Percentiles rank a stretch among this genome's conserved stretches.
phyloP scores from a whole-genome alignment of 805 yeast genomes.

The Ogataea methanolica region DNA sequence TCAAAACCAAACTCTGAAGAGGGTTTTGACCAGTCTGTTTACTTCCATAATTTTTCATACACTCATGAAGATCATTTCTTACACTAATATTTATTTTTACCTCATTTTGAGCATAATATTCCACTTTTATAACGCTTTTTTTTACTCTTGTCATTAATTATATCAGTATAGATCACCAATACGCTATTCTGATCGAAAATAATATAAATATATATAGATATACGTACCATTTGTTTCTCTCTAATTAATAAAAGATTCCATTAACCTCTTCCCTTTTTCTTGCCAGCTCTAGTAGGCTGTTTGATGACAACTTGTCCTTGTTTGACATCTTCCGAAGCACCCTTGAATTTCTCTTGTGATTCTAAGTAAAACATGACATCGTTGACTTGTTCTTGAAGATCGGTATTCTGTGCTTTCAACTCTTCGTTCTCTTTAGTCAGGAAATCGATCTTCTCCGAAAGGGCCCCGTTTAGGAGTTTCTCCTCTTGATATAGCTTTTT shows the following conservation, averaged over 20 bases:
- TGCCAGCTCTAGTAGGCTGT: slow-evolving; percentile 9
- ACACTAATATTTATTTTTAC: background rate
- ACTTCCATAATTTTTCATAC: slow-evolving; percentile 30
- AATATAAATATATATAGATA: too few species aligned
- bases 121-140: background rate
- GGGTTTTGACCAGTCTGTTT: slow-evolving; percentile 27
- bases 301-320: slow-evolving; percentile 61
- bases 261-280: slow-evolving; percentile 5
- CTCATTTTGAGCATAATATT: too few species aligned
- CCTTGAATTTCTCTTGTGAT: slow-evolving; percentile 64
- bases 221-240: too few species aligned
- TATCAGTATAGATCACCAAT: too few species aligned
- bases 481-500: slow-evolving; percentile 41
- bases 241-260: background rate
- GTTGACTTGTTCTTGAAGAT: slow-evolving; percentile 56
- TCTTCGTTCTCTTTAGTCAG: slow-evolving; percentile 29
- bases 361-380: slow-evolving; percentile 82
- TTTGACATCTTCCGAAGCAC: slow-evolving; percentile 65
- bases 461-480: slow-evolving; percentile 36
- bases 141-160: background rate
- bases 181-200: too few species aligned
- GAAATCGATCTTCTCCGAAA: slow-evolving; percentile 36
- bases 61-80: slow-evolving; percentile 21
- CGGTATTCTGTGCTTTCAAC: slow-evolving; percentile 39
- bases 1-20: slow-evolving; percentile 21